Base-by-base conservation (phyloP, 169 alveolate species). In the Plasmodium reichenowi region DNA sequence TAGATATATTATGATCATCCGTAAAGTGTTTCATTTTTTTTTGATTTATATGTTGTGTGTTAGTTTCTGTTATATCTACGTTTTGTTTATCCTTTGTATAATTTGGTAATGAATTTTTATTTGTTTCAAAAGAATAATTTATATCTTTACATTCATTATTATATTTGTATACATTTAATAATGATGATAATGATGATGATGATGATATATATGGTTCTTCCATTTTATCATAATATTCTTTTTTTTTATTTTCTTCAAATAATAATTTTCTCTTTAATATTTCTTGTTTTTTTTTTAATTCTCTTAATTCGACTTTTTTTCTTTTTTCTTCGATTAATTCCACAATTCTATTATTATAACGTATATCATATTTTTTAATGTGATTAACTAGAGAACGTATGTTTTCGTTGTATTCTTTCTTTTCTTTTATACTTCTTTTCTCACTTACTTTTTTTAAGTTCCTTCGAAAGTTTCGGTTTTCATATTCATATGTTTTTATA, bases 351-450 rank as follows among this genome's bases (percentile, higher is more conserved):
- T 66, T 78, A 29, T 64, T 43, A 63, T 83, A 83, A 17, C 96
- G 83, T 0, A 64, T 74, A 29, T 94, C 96, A 64, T 92, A 62
- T 74, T 87, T 91, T 59, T 93, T 93, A n/a, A 95, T 74, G 64
- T 94, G 93, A 24, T 94, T 95, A 1, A 94, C 94, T 2, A 96
- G 89, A 7, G 89, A 71, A 10, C 93, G 88, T 9, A 96, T 93
- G 13, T 89, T 72, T 45, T 95, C 97, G 45, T 94, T 95, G 71
- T 87, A 96, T 54, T 88, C 95, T 62, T 92, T 95, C 80, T 83
- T 94, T 64, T 95, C 97, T 66, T 93, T 95, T 52, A 63, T 26
- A 45, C 97, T 93, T 74, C 93, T 97, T 62, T 96, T 95, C 52
- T 62, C 90, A 0, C 66, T 54, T 2, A 17, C 71, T 68, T 71